Base-by-base conservation (phyloP, 2,329 filamentous ascomycete species). In the Alternaria sp. region DNA sequence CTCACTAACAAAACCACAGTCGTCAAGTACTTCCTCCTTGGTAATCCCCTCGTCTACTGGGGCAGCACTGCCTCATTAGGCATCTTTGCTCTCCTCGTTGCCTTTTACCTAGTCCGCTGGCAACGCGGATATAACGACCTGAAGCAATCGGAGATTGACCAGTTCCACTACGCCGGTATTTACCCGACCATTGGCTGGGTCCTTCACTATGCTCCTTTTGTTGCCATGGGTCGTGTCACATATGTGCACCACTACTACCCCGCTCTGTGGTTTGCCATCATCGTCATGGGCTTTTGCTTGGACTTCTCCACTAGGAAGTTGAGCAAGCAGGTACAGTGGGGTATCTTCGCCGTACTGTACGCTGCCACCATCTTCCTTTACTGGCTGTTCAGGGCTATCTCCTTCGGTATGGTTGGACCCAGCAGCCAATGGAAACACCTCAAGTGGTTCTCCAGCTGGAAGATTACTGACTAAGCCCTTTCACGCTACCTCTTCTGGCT, bases 191-290 rank as follows among this genome's bases (percentile, higher is more conserved):
- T 95, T 54, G 95, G 95, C 62, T 99, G 95, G 95, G 89, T 97
- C 79, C 85, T 99, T 48, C 95, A 99, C 81, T 99, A 97, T 78
- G 81, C 97, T 62, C 95, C 95, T 0, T 99, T 98, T 79, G 87
- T 97, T 72, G 88, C 95, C 74, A 99, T 99, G 96, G 95, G 93
- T 10, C 92, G 95, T 84, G 95, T 99, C 61, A 99, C 95, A 14
- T 99, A 99, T 74, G 95, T 99, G 54, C 95, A 99, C 79, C 95
- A 99, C 82, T 99, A 99, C 84, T 99, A 98, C 79, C 95, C 95
- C 10, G 95, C 95, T 9, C 86, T 99, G 10, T 99, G 98, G 83
- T 99, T 98, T 78, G 93, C 95, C 70, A 97, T 99, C 66, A 83
- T 99, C 44, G 87, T 86, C 14, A 87, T 93, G 62, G 94, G 93